Evolutionary conservation across 306 rosid species (phyloP), one percentile per base, ranked within the genome.

Genomic region (Styphnolobium japonicum): DNA sequence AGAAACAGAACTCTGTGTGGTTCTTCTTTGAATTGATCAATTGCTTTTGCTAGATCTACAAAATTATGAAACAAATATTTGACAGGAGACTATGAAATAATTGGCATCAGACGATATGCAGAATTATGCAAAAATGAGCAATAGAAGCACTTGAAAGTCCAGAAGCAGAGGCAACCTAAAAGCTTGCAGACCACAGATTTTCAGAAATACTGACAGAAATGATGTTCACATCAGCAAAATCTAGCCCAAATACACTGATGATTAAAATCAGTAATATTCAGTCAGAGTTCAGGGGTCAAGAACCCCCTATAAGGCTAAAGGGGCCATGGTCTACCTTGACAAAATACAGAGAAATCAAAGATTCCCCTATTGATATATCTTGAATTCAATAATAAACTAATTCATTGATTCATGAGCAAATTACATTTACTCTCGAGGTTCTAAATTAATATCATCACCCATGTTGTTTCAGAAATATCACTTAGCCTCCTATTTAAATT

Each of bases 41-140:
- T 53, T 51, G 85, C 85, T 56, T 71, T 21, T 2, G 42, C 64
- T 46, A 92, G 70, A 77, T 80, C 98, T 95, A 90, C 80, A 87
- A 76, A 64, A 76, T 71, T 21, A 77, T 36, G 63, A 83, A 77
- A 78, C 37, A 56, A 74, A 56, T 37, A 65, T 25, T 60, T 15
- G 66, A 69, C 22, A n/a, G 43, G 72, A 39, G 60, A 34, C 53
- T n/a, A 66, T 8, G 10, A 65, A 19, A 31, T 62, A 19, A 68
- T 69, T 43, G 40, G 0, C 80, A 62, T 73, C 73, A 65, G 36
- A 33, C 31, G 71, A 67, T 40, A 84, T 52, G 51, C 42, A 40
- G n/a, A 67, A 75, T 16, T 34, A 58, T 21, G 56, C 14, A 42
- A 37, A 6, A 37, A 37, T 16, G 0, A 45, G 29, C 29, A 76